Evolutionary conservation across 2,329 filamentous ascomycete genomes (phyloP).

Genomic region (Cadophora sp.): DNA sequence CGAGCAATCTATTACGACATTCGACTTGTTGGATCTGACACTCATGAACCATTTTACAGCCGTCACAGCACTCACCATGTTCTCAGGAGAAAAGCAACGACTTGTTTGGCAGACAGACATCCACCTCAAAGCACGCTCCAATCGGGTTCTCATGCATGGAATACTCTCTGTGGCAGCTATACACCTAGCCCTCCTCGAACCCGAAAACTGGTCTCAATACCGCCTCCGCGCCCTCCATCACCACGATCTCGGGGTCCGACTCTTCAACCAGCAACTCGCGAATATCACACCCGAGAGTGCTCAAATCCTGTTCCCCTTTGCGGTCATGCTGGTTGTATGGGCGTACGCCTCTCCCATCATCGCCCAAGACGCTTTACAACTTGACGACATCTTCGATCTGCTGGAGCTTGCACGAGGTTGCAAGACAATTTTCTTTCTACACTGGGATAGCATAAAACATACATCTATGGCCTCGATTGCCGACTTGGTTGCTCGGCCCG

Average conservation of each 20-base stretch:
- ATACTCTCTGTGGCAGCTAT: conserved; percentile 12
- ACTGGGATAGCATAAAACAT: conserved; percentile 4
- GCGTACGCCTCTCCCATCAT: conserved; percentile 6
- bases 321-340: conserved; percentile 11
- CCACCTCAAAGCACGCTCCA: neutral
- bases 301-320: conserved; percentile 7
- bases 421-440: conserved; percentile 9
- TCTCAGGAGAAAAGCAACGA: conserved; percentile 5
- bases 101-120: conserved; percentile 14
- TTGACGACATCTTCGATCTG: conserved; percentile 4
- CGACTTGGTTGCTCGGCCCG: neutral
- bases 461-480: conserved; percentile 6
- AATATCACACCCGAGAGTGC: neutral
- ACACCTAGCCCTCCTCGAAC: conserved; percentile 4
- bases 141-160: conserved; percentile 13
- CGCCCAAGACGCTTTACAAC: neutral
- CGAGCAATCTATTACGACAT: neutral
- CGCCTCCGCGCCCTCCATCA: conserved; percentile 13
- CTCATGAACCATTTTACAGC: conserved; percentile 17
- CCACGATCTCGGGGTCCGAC: conserved; percentile 7
- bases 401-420: conserved; percentile 10
- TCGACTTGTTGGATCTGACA: conserved; percentile 13
- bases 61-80: conserved; percentile 8
- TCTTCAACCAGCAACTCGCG: conserved; percentile 9
- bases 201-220: neutral